Conservation (phyloP, 441 rosid genomes). For the Pelargonium citronellum region DNA sequence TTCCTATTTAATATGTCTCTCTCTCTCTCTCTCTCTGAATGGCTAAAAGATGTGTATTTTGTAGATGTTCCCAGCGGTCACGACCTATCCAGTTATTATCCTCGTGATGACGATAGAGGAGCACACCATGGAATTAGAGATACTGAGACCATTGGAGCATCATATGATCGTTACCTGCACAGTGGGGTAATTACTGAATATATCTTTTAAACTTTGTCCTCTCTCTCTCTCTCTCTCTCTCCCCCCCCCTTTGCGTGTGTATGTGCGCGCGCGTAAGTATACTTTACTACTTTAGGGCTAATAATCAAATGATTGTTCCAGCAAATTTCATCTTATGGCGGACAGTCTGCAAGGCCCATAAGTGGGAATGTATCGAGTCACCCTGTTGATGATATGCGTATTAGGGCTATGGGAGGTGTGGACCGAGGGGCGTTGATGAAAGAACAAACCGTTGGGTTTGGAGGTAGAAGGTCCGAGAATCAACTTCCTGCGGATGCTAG, state of each 20-base stretch:
- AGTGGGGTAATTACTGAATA: constrained; percentile 31
- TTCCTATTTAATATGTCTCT: not conserved
- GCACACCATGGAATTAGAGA: constrained; percentile 35
- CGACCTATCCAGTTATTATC: constrained; percentile 37
- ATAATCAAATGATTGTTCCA: constrained; percentile 20
- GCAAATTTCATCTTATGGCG: constrained; percentile 42
- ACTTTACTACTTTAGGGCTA: not conserved
- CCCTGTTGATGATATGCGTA: constrained; percentile 37
- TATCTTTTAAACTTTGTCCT: constrained; percentile 1
- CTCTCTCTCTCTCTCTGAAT: not conserved
- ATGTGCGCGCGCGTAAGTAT: not conserved
- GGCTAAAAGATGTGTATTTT: constrained; percentile 17
- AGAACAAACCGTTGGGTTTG: constrained; percentile 37
- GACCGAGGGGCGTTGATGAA: constrained; percentile 32
- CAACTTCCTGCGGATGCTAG: constrained; percentile 55
- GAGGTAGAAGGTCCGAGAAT: constrained; percentile 40
- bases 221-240: not conserved
- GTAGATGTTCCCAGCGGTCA: constrained; percentile 39
- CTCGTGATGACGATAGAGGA: constrained; percentile 48
- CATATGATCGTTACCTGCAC: constrained; percentile 53
- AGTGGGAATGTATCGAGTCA: constrained; percentile 17
- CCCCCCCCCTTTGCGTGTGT: not conserved
- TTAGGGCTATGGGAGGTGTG: constrained; percentile 30
- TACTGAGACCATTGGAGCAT: constrained; percentile 48
- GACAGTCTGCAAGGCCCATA: constrained; percentile 40